Evolutionary conservation across 225 moss, liverwort and hornwort genomes (phyloP).

Genomic region (Polytrichum commune): DNA sequence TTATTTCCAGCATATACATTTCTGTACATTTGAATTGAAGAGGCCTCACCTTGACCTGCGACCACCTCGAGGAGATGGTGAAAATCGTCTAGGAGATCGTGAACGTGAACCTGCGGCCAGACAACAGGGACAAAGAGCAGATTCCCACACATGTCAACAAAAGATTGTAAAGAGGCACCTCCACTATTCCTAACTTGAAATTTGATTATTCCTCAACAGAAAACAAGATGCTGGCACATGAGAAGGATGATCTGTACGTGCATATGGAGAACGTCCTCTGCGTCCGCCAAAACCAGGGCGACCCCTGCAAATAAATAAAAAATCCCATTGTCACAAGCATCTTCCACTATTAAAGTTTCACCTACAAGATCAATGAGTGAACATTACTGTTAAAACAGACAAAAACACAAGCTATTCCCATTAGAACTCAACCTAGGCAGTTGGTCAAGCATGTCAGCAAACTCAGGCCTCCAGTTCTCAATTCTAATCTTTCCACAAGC

Average conservation of each 20-base stretch:
- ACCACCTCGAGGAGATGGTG: constrained; percentile 58
- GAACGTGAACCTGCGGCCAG: constrained; percentile 46
- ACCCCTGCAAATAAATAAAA: constrained; percentile 33
- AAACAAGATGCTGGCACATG: neutral
- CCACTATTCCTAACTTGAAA: neutral
- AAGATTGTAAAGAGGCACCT: too few species aligned
- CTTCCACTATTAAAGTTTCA: too few species aligned
- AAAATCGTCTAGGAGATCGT: constrained; percentile 51
- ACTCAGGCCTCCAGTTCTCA: neutral
- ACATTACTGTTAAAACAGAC: too few species aligned
- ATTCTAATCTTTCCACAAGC: neutral
- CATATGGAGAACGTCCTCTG: constrained; percentile 61
- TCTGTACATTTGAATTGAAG: neutral
- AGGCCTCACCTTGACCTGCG: constrained; percentile 46
- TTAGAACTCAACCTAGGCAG: too few species aligned
- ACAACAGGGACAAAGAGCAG: neutral
- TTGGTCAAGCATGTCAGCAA: neutral
- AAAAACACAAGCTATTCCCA: too few species aligned
- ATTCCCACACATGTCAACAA: too few species aligned
- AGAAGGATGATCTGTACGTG: constrained; percentile 39
- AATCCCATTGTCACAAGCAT: too few species aligned
- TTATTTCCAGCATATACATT: neutral
- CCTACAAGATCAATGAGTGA: too few species aligned
- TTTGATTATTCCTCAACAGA: neutral
- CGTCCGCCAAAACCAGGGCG: constrained; percentile 70